phyloP scores from a whole-genome alignment of 306 rosid genomes.

The Ormosia semicastrata region DNA sequence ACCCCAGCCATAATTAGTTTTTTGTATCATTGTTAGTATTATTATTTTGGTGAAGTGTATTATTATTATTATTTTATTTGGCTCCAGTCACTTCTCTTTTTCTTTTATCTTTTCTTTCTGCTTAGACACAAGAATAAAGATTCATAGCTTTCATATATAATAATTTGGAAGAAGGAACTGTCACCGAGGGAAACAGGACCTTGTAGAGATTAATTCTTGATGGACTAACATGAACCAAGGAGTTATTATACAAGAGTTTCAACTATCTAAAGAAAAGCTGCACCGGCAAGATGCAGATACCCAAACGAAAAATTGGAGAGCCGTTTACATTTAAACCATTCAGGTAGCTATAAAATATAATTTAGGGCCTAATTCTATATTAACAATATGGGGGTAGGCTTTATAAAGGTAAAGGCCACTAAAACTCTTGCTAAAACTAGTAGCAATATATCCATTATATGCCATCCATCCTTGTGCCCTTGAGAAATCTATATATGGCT shows the following conservation, averaged over 20 bases:
- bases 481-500: slow-evolving; percentile 58
- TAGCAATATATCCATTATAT: slow-evolving; percentile 36
- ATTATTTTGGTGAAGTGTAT: too few relatives aligned
- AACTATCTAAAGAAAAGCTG: slow-evolving; percentile 17
- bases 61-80: too few relatives aligned
- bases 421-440: slow-evolving; percentile 36
- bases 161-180: background rate
- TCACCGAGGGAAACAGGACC: background rate
- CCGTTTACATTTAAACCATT: slow-evolving; percentile 31
- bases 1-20: too few relatives aligned
- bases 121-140: background rate
- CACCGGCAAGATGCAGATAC: slow-evolving; percentile 39
- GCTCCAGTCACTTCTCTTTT: too few relatives aligned
- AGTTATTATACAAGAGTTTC: slow-evolving; percentile 59
- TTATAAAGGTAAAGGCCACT: slow-evolving; percentile 37
- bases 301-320: slow-evolving; percentile 24
- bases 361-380: slow-evolving; percentile 47
- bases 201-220: slow-evolving; percentile 3
- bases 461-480: slow-evolving; percentile 8
- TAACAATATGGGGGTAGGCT: slow-evolving; percentile 46
- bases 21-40: too few relatives aligned
- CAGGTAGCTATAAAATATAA: slow-evolving; percentile 35
- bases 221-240: slow-evolving; percentile 25
- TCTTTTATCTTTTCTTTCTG: too few relatives aligned
- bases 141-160: background rate